Evolutionary conservation across 1,284 basidiomycete species (phyloP), one percentile per base, ranked within the genome.

Genomic region (Anthracocystis setariae): DNA sequence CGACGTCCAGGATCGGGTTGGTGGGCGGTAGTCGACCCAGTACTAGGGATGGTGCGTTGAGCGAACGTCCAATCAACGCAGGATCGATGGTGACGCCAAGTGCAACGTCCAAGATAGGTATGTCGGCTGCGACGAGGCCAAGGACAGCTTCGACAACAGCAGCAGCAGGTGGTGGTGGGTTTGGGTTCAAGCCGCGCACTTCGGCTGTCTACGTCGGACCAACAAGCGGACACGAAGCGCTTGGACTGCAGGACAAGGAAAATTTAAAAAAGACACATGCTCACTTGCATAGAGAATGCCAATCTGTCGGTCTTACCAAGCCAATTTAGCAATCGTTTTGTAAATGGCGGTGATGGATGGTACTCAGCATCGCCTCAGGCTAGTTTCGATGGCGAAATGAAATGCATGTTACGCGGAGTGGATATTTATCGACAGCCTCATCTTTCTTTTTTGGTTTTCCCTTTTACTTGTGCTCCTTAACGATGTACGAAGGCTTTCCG

Each of bases 391-490:
- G n/a, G n/a, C n/a, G n/a, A n/a, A n/a, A n/a, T n/a, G 12, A 29
- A 29, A 29, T 29, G 29, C 29, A 29, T 29, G 12, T 29, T 29
- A 29, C 29, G 29, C 12, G 29, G 29, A 12, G 7, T 29, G 29
- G 29, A 12, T 5, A 29, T n/a, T n/a, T n/a, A n/a, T n/a, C n/a
- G n/a, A n/a, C n/a, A n/a, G n/a, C n/a, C n/a, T n/a, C 29, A 29
- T 29, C 7, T 29, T 29, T 29, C 29, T 29, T 29, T 29, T 29
- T 29, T 29, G 29, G 38, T n/a, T n/a, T n/a, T n/a, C n/a, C n/a
- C n/a, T n/a, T 23, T 44, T 49, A 72, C 60, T 68, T 73, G 64
- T 73, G 70, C 62, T 73, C 70, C 57, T 73, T 73, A 48, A 73
- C 70, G 25, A 73, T 64, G 50, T 46, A 67, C 23, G 42, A 47